Evolutionary conservation across 495 filamentous ascomycete species (phyloP).

Genomic region (Hypoxylon lenormandii): DNA sequence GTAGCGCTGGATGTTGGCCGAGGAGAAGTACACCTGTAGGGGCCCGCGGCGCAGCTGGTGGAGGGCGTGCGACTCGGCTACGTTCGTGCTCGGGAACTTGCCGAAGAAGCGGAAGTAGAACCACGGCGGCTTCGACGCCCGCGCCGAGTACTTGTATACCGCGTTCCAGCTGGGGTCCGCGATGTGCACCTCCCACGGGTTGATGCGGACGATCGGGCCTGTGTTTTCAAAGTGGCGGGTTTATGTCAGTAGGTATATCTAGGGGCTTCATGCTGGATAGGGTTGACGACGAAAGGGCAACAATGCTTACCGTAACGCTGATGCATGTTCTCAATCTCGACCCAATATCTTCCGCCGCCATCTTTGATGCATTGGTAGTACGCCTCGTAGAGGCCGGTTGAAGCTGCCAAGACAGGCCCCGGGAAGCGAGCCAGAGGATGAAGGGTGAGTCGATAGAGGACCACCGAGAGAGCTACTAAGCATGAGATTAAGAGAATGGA

Average conservation of each 20-base stretch:
- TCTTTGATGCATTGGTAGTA: constrained; percentile 63
- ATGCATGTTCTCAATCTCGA: constrained; percentile 60
- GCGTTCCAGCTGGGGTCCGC: constrained; percentile 52
- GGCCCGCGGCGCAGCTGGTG: constrained; percentile 54
- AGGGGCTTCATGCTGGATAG: background rate
- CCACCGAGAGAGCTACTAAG: background rate
- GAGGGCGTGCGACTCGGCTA: constrained; percentile 44
- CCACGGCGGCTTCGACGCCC: constrained; percentile 53
- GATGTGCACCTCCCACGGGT: constrained; percentile 58
- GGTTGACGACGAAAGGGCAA: background rate
- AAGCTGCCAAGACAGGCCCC: constrained; percentile 63
- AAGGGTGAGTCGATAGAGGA: constrained; percentile 56
- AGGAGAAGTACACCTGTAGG: constrained; percentile 52
- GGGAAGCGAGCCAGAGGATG: constrained; percentile 60
- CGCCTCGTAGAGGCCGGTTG: constrained; percentile 60
- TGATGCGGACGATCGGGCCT: constrained; percentile 69
- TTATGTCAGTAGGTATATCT: background rate
- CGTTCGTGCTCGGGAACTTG: constrained; percentile 47
- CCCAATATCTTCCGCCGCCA: constrained; percentile 56
- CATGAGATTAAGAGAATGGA: background rate
- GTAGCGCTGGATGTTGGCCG: constrained; percentile 45
- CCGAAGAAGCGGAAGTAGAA: constrained; percentile 54
- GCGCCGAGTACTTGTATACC: constrained; percentile 48
- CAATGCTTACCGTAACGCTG: constrained; percentile 56
- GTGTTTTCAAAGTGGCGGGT: background rate